Evolutionary conservation across 2,329 filamentous ascomycete genomes (phyloP).

Genomic region (Chrysosporium keratinophilum): DNA sequence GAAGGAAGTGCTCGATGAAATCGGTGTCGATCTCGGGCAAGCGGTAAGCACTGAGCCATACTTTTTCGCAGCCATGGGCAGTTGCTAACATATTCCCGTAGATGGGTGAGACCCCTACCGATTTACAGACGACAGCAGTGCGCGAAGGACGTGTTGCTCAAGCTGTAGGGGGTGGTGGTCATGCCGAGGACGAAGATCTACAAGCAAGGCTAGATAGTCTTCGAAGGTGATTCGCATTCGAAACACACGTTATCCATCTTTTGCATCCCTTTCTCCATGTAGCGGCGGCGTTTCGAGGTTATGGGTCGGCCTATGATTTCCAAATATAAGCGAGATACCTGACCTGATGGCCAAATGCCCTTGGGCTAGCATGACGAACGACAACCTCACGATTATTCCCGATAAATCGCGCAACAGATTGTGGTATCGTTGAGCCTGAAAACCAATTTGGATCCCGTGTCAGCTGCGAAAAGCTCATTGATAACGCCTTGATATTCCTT

Average conservation of each 20-base stretch:
- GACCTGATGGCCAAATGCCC: neutral
- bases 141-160: slow-evolving; percentile 73
- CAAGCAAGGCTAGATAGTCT: slow-evolving; percentile 88
- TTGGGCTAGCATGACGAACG: neutral
- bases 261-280: neutral
- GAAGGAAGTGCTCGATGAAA: slow-evolving; percentile 91
- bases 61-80: neutral
- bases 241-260: neutral
- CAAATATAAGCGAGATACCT: neutral
- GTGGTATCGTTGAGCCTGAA: no score
- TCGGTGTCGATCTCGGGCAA: slow-evolving; percentile 85
- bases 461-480: neutral
- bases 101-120: slow-evolving; percentile 85
- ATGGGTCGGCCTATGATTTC: neutral
- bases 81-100: slow-evolving; percentile 34
- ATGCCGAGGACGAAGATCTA: slow-evolving; percentile 72
- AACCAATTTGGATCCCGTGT: no score
- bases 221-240: slow-evolving; percentile 39
- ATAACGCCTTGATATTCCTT: neutral
- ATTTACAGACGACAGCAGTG: slow-evolving; percentile 62
- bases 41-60: slow-evolving; percentile 51
- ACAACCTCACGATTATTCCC: no score
- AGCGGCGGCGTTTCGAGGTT: slow-evolving; percentile 14
- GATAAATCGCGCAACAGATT: neutral
- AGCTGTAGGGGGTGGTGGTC: slow-evolving; percentile 62